These are phyloP conservation scores for Ustilago bromivora DNA, from an alignment of 1,284 basidiomycete species.

Conservation along the genomic window DNA sequence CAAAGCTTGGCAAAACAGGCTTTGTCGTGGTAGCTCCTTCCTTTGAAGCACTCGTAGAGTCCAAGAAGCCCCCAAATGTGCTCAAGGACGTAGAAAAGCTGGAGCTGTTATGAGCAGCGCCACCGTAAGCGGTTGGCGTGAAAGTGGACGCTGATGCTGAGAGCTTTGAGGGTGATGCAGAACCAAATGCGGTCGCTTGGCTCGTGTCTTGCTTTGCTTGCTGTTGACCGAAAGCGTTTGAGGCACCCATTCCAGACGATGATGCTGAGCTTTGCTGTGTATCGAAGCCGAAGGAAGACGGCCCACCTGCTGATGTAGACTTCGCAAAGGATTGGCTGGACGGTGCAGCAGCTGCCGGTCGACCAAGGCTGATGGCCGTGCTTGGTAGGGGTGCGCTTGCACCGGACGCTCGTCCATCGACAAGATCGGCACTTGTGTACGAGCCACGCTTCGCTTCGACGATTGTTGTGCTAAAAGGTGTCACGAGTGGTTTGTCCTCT, in stretches of 20 bases:
- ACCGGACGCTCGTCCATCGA: constrained; percentile 75
- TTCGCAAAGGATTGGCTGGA: constrained; percentile 8
- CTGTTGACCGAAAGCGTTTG: constrained; percentile 21
- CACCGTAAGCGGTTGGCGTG: constrained; percentile 12
- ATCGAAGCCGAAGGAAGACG: constrained; percentile 13
- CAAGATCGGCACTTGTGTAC: constrained; percentile 78
- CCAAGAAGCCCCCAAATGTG: constrained; percentile 14
- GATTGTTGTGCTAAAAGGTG: constrained; percentile 74
- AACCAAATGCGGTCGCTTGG: constrained; percentile 15
- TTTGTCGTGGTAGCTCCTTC: not conserved
- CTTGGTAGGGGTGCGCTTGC: constrained; percentile 19
- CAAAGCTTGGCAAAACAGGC: constrained; percentile 13
- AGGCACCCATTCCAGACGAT: not conserved
- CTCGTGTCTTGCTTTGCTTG: constrained; percentile 11
- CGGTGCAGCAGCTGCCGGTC: not conserved
- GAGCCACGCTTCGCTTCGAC: constrained; percentile 79
- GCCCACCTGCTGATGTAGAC: not conserved
- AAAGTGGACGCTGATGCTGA: constrained; percentile 33
- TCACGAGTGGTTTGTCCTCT: constrained; percentile 59
- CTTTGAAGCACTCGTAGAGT: not conserved
- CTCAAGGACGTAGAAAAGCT: not conserved
- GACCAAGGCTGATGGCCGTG: not conserved
- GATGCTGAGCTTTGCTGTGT: not conserved
- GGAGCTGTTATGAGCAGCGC: not conserved
- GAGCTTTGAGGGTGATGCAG: constrained; percentile 18